Conservation (phyloP, 257 asterid genomes). For the Gentiana dahurica region DNA sequence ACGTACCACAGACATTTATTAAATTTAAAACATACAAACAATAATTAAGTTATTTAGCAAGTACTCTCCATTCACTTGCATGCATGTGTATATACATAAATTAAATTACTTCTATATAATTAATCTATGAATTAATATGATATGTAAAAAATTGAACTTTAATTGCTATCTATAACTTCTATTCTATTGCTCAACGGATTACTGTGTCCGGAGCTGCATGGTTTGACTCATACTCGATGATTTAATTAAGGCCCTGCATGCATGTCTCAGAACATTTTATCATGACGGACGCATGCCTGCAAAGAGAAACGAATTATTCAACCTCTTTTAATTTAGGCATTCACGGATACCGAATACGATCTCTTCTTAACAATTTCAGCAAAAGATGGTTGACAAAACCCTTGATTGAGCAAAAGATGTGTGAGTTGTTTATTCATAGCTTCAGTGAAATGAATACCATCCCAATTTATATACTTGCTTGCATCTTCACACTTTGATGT, state of each 20-base stretch:
- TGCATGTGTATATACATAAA: too few species aligned
- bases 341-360: too few species aligned
- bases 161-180: neutral
- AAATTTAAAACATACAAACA: too few species aligned
- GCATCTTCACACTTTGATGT: constrained; percentile 21
- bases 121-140: too few species aligned
- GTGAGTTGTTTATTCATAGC: constrained; percentile 20
- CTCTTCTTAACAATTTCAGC: constrained; percentile 9
- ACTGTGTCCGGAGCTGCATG: constrained; percentile 16
- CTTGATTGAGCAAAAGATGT: constrained; percentile 20
- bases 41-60: too few species aligned
- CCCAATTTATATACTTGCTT: constrained; percentile 16
- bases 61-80: too few species aligned
- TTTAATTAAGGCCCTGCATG: neutral
- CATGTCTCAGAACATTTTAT: neutral
- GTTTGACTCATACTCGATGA: neutral
- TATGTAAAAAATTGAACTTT: too few species aligned
- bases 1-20: too few species aligned
- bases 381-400: constrained; percentile 17
- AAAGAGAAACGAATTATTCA: too few species aligned
- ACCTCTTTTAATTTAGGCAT: too few species aligned
- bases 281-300: too few species aligned
- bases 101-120: too few species aligned
- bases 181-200: constrained; percentile 23
- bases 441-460: constrained; percentile 23